These are phyloP conservation scores for Ophiobolus disseminans DNA, from an alignment of 2,329 filamentous ascomycete species.

Conservation along the genomic window DNA sequence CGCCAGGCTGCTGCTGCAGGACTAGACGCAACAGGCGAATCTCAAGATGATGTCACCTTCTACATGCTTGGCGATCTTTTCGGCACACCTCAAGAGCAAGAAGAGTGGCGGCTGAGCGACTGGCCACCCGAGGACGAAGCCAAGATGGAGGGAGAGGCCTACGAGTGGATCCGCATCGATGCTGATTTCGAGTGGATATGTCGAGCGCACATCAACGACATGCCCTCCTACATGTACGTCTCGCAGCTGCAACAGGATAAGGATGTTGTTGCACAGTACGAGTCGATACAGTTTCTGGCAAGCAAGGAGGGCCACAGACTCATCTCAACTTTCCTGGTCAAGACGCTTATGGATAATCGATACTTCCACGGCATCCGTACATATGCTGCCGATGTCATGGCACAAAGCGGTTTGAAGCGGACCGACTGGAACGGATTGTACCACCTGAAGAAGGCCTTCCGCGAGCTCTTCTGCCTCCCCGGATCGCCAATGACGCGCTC, in stretches of 20 bases:
- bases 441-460: constrained; percentile 85
- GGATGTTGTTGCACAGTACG: constrained; percentile 85
- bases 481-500: constrained; percentile 79
- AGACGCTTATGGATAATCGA: constrained; percentile 87
- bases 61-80: constrained; percentile 94
- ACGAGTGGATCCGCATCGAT: constrained; percentile 98
- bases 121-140: constrained; percentile 90
- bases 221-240: constrained; percentile 97
- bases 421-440: constrained; percentile 78
- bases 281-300: constrained; percentile 76
- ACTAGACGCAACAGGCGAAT: constrained; percentile 67
- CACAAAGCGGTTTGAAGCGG: constrained; percentile 67
- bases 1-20: constrained; percentile 69
- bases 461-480: constrained; percentile 84
- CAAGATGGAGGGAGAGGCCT: constrained; percentile 93
- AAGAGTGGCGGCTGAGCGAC: constrained; percentile 83
- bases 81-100: constrained; percentile 79
- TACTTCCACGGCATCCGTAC: constrained; percentile 94
- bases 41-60: constrained; percentile 79
- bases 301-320: constrained; percentile 74
- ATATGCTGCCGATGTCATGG: constrained; percentile 80
- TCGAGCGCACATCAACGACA: constrained; percentile 74
- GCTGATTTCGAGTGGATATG: constrained; percentile 99
- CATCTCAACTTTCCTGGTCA: constrained; percentile 85
- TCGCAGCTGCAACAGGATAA: constrained; percentile 97